Conservation (phyloP, 2,329 filamentous ascomycete genomes). For the Beauveria caledonica region DNA sequence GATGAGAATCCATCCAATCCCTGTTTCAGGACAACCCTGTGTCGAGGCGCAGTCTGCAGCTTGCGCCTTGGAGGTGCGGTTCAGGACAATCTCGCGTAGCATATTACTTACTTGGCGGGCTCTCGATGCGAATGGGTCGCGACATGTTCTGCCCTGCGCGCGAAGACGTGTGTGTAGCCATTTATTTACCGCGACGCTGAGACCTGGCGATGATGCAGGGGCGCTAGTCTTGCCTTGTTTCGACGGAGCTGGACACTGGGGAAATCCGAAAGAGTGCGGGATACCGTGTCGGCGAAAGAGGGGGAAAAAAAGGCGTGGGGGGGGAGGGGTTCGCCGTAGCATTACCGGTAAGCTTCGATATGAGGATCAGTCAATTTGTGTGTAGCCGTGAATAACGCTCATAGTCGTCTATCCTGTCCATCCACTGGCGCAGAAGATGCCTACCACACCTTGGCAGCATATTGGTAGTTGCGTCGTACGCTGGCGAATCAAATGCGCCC, state of each 20-base stretch:
- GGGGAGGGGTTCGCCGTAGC: not conserved
- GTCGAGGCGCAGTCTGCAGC: no score
- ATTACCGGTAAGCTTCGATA: no score
- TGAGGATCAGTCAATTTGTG: no score
- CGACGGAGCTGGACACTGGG: not conserved
- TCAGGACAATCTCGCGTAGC: no score
- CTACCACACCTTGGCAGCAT: not conserved
- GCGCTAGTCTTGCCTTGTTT: slow-evolving; percentile 9
- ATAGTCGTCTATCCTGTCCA: slow-evolving; percentile 3
- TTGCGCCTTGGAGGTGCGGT: no score
- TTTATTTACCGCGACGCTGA: no score
- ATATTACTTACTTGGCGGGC: no score
- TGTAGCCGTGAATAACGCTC: not conserved
- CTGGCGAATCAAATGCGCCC: not conserved
- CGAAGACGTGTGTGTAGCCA: no score
- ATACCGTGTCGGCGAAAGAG: not conserved
- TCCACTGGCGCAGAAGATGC: not conserved
- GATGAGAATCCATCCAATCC: no score
- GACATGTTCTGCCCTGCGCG: no score
- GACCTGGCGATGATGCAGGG: not conserved
- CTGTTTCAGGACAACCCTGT: no score
- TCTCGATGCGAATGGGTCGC: no score
- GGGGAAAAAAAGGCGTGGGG: not conserved
- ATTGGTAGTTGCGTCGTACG: not conserved
- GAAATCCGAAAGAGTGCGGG: not conserved